Evolutionary conservation across 2,329 filamentous ascomycete genomes (phyloP), one percentile per base, ranked within the genome.

Genomic region (Pseudocercospora fuligena): DNA sequence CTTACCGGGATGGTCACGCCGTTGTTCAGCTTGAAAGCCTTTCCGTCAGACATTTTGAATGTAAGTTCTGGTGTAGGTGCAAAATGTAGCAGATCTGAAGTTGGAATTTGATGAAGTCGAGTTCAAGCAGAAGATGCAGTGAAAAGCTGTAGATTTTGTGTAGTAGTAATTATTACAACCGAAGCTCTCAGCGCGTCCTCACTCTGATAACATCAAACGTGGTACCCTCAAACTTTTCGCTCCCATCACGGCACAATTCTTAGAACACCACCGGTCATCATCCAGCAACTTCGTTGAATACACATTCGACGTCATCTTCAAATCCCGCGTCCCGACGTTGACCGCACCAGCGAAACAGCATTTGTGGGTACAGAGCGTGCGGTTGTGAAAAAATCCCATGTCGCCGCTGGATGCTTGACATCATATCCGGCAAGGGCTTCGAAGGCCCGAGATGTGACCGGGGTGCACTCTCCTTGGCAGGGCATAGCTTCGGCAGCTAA

Each of bases 1-100:
- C 40, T 43, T 43, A 43, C 40, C 67, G 88, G 88, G 71, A 90
- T 87, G 75, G 82, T 83, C 66, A 89, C 85, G 72, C 85, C 85
- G 75, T 86, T 87, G 81, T 79, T 84, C 60, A 88, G 81, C 69
- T 78, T 85, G 79, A 83, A 87, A 54, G 80, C 82, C 74, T 80
- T 80, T 71, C 79, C 84, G 75, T 82, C 80, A 75, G 87, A 89
- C 87, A 89, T 89, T 69, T 31, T 79, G 72, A 63, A 65, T n/a
- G 11, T 33, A 27, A 31, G 14, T 56, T 27, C 16, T n/a, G 19
- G 12, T 51, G 47, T 51, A 51, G 25, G 47, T 27, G 21, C 5
- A 9, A 14, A 14, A 5, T 11, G 19, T 51, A 14, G n/a, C 23
- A 27, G n/a, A 27, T 25, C 6, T 27, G 36, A 7, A 46, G 3